Evolutionary conservation across 345 rosid genomes (phyloP).

Genomic region (Populus simonii): DNA sequence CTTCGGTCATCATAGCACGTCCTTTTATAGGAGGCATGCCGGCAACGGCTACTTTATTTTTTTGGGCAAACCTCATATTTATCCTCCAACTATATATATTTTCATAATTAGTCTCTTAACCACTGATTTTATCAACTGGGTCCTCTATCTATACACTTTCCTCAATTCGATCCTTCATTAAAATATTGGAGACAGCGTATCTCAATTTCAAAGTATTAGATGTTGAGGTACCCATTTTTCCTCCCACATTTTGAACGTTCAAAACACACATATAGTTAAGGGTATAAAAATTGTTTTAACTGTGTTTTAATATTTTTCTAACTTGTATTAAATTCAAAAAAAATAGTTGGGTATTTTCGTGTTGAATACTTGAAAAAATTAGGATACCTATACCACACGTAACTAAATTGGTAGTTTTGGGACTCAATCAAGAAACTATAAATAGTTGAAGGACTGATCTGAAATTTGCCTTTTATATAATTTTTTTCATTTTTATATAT

Average conservation of each 20-base stretch:
- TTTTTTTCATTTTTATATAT: background rate
- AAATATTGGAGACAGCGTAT: background rate
- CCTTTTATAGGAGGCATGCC: conserved; percentile 42
- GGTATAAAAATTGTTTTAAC: too few relatives aligned
- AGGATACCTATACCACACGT: background rate
- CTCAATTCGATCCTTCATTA: background rate
- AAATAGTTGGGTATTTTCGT: background rate
- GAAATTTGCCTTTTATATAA: background rate
- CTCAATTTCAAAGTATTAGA: background rate
- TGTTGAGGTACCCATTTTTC: too few relatives aligned
- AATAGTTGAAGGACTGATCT: background rate
- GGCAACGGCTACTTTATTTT: conserved; percentile 45
- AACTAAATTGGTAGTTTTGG: background rate
- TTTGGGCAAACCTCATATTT: background rate
- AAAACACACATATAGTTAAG: too few relatives aligned
- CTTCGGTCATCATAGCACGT: background rate
- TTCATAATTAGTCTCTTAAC: background rate
- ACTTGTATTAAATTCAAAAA: too few relatives aligned
- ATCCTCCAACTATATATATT: background rate
- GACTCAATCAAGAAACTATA: background rate
- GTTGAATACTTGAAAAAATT: background rate
- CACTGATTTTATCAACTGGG: background rate
- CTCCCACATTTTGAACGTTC: too few relatives aligned
- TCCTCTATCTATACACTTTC: background rate
- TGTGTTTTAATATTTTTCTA: too few relatives aligned